Conservation (phyloP, 306 rosid genomes). For the Cicer judaicum region DNA sequence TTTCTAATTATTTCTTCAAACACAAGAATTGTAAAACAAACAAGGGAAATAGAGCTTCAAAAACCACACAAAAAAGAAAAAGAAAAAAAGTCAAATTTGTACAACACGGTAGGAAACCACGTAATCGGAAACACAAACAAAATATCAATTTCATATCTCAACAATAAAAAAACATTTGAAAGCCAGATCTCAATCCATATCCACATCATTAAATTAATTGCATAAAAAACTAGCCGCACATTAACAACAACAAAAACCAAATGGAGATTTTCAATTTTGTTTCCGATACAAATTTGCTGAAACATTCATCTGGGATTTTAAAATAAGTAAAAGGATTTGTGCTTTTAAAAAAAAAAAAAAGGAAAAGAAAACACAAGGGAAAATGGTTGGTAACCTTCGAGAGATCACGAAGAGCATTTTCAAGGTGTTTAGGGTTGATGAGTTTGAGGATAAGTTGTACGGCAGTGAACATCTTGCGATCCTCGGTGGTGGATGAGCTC, state of each 20-base stretch:
- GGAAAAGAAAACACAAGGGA: no score
- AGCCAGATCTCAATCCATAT: neutral
- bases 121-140: slow-evolving; percentile 1
- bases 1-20: neutral
- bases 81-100: neutral
- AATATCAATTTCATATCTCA: neutral
- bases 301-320: slow-evolving; percentile 1
- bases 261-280: neutral
- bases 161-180: neutral
- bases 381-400: neutral
- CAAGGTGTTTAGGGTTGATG: neutral
- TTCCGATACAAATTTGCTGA: neutral
- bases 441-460: neutral
- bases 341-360: neutral
- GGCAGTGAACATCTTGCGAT: neutral
- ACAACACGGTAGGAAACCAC: neutral
- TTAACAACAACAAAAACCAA: neutral
- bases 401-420: neutral
- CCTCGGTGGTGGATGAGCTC: neutral
- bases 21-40: neutral
- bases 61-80: neutral
- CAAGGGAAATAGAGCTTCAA: neutral
- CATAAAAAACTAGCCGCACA: neutral
- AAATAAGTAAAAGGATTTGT: neutral
- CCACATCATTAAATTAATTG: neutral